These are phyloP conservation scores for Luzula sylvatica DNA, from an alignment of 176 grass and related monocot species.

Conservation along the genomic window DNA sequence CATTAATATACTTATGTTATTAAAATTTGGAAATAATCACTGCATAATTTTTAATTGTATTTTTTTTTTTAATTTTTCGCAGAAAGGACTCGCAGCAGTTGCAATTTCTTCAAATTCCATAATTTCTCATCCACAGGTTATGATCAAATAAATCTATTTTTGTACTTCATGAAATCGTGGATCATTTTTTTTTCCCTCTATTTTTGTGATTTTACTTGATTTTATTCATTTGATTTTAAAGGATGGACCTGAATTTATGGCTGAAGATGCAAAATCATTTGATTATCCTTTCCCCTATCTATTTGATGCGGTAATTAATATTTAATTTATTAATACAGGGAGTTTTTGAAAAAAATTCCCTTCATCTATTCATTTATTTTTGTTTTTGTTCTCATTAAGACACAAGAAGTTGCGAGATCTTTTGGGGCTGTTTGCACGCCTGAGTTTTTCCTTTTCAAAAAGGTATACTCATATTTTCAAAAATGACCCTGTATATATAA, in stretches of 20 bases:
- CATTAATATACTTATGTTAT: not conserved
- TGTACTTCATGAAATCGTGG: not conserved
- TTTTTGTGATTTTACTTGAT: slow-evolving; percentile 4
- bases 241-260: slow-evolving; percentile 78
- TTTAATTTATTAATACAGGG: not conserved
- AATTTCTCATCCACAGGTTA: slow-evolving; percentile 68
- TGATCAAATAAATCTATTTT: not conserved
- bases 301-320: slow-evolving; percentile 58
- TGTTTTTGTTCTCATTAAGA: slow-evolving; percentile 24
- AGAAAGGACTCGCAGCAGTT: slow-evolving; percentile 70
- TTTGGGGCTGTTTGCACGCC: slow-evolving; percentile 88
- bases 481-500: not conserved
- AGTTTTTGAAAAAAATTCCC: not conserved
- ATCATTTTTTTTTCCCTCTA: not conserved
- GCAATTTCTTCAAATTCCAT: slow-evolving; percentile 84
- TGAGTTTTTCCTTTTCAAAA: slow-evolving; percentile 91
- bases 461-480: slow-evolving; percentile 22
- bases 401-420: slow-evolving; percentile 77
- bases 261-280: slow-evolving; percentile 61
- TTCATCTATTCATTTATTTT: no score
- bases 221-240: slow-evolving; percentile 17
- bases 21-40: not conserved
- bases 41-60: not conserved
- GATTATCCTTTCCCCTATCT: slow-evolving; percentile 86
- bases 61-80: slow-evolving; percentile 21